phyloP scores from a whole-genome alignment of 2,329 filamentous ascomycete genomes.

The Scedosporium minutisporum region DNA sequence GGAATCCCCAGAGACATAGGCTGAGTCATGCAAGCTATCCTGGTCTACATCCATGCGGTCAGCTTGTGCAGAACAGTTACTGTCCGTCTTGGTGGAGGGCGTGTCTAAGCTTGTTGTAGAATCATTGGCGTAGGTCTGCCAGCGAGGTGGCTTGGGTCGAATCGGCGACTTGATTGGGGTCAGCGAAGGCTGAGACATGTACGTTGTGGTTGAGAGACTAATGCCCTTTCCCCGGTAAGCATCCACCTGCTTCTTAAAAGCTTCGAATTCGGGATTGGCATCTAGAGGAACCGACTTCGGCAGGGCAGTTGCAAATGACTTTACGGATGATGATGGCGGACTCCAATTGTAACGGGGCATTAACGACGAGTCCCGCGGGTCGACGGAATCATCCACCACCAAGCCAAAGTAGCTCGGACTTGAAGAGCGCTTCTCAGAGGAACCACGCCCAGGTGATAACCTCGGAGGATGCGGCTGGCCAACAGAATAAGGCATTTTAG shows the following conservation, averaged over 20 bases:
- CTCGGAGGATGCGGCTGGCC: conserved; percentile 42
- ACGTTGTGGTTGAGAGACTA: conserved; percentile 1
- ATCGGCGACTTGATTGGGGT: conserved; percentile 15
- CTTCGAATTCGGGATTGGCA: conserved; percentile 73
- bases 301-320: conserved; percentile 57
- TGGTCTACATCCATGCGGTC: conserved; percentile 33
- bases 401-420: conserved; percentile 88
- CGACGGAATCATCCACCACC: conserved; percentile 48
- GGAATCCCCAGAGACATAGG: conserved; percentile 44
- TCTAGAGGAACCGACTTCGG: conserved; percentile 63
- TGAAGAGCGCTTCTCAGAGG: conserved; percentile 17
- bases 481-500: conserved; percentile 41
- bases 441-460: neutral
- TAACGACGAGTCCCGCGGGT: conserved; percentile 53
- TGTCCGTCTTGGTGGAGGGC: neutral
- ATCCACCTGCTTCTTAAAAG: conserved; percentile 66
- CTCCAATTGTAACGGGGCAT: conserved; percentile 67
- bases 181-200: conserved; percentile 3
- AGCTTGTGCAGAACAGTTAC: neutral
- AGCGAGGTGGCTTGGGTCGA: conserved; percentile 34
- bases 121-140: conserved; percentile 39
- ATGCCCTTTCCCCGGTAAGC: conserved; percentile 32
- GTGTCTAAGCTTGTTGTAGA: conserved; percentile 17
- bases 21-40: conserved; percentile 40
- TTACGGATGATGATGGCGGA: conserved; percentile 59